Base-by-base conservation (phyloP, 2,329 filamentous ascomycete genomes). In the Curvularia verruculosa region DNA sequence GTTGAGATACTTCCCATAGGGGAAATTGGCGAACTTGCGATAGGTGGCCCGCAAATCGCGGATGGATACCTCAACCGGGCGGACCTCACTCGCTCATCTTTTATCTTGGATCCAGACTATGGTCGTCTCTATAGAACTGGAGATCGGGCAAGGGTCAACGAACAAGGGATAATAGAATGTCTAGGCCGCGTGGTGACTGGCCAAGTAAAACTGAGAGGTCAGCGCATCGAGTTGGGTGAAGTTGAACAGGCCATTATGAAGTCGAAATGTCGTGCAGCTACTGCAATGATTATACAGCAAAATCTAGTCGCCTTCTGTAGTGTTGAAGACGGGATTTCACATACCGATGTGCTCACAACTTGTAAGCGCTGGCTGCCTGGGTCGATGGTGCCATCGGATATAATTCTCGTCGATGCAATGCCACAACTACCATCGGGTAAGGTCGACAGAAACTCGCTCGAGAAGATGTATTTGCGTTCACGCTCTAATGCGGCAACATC, bases 131-230 rank as follows among this genome's bases (percentile, higher is more conserved):
- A 97, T 74, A 84, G 90, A 28, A 96, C 92, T 0, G 92, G 92
- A 0, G 93, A 97, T 75, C 91, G 89, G 70, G 93, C 90, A 4
- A 83, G 85, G 21, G 82, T 96, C 47, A 82, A 84, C 1, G 65
- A 81, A 0, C 82, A 89, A 58, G 91, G 92, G 0, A 85, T 83
- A 0, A 81, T 97, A n/a, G 90, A 96, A 72, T 96, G 91, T 68
- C 82, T 93, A 31, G 93, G 93, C 0, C 87, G 93, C 10, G 87
- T 96, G 12, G 84, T 85, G 2, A 85, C 86, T 48, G 92, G 91
- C 0, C 93, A 97, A 74, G 87, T 96, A 49, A 96, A 96, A 75
- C 81, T 96, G 7, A 85, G 92, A 51, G 92, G 92, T 1, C 92
- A 96, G 75, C 83, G 92, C 47, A 84, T 96, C 49, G 90, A 95